A percentile compares a stretch with the other conserved stretches of the same genome.
phyloP scores from a whole-genome alignment of 176 grass and related monocot species.

The Microstegium vimineum region DNA sequence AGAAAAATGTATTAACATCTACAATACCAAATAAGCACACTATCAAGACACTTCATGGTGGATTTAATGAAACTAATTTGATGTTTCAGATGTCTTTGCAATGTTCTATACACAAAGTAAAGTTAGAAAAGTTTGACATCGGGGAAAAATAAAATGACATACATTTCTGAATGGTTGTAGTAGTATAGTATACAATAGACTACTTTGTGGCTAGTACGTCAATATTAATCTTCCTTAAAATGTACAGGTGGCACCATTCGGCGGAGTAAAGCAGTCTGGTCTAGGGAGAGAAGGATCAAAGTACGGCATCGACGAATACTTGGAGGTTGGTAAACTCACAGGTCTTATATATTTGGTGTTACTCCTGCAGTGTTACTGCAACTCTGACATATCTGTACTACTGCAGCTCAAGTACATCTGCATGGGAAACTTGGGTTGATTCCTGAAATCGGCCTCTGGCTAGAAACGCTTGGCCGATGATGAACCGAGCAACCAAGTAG shows the following conservation, averaged over 20 bases:
- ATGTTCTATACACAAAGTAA: background rate
- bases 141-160: background rate
- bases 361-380: background rate
- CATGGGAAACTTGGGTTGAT: constrained; percentile 68
- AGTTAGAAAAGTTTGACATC: background rate
- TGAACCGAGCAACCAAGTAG: background rate
- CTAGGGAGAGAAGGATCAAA: constrained; percentile 93
- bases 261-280: constrained; percentile 89
- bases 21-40: background rate
- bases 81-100: background rate
- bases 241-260: constrained; percentile 84
- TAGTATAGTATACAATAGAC: background rate
- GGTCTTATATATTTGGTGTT: background rate
- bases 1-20: background rate
- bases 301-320: constrained; percentile 83
- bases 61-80: background rate
- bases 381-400: background rate
- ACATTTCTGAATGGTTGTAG: background rate
- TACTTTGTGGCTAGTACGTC: background rate
- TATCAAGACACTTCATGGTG: background rate
- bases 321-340: constrained; percentile 57
- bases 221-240: background rate
- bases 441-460: background rate
- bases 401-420: constrained; percentile 95
- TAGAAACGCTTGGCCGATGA: background rate